Evolutionary conservation across 208 protist species (phyloP), one percentile per base, ranked within the genome.

Genomic region (Crithidia acanthocephali): DNA sequence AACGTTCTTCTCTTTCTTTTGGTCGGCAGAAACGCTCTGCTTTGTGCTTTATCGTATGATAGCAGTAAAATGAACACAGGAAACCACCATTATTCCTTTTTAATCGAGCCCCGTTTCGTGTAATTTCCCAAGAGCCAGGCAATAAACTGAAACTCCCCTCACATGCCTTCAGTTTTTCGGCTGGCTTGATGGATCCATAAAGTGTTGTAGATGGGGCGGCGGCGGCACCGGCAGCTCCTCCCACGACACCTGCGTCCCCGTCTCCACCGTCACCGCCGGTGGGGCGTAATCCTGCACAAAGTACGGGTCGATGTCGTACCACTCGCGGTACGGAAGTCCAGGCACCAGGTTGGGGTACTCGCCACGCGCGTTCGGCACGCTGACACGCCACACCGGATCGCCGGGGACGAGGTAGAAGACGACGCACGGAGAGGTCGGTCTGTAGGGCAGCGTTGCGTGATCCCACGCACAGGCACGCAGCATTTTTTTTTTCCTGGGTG

Each of bases 331-430:
- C n/a, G 91, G 91, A 25, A 93, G 76, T 6, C 91, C 91, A 2
- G 88, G 84, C 20, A 91, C 80, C 13, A 95, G 74, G 13, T 85
- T 42, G 0, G 64, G 66, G 61, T 88, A 95, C 79, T 91, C 91
- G 18, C 91, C 91, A 11, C 91, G 83, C 15, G 83, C 77, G 48
- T 95, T 93, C 30, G 87, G 88, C 68, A 88, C 85, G 22, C 59
- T 68, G 35, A 90, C 81, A 10, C 88, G 87, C 71, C 75, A 83
- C 20, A 93, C 83, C 0, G 74, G 60, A 42, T 92, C 85, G 28
- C 83, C 86, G 0, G 91, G 91, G 16, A 95, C 74, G n/a, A 88
- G 58, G 58, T 95, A 95, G 60, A 91, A 89, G 33, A 95, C n/a
- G 20, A 91, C 67, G 74, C 91, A 93, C 30, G 87, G 86, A 15